phyloP scores from a whole-genome alignment of 1,284 basidiomycete genomes.

The Naganishia cerealis region DNA sequence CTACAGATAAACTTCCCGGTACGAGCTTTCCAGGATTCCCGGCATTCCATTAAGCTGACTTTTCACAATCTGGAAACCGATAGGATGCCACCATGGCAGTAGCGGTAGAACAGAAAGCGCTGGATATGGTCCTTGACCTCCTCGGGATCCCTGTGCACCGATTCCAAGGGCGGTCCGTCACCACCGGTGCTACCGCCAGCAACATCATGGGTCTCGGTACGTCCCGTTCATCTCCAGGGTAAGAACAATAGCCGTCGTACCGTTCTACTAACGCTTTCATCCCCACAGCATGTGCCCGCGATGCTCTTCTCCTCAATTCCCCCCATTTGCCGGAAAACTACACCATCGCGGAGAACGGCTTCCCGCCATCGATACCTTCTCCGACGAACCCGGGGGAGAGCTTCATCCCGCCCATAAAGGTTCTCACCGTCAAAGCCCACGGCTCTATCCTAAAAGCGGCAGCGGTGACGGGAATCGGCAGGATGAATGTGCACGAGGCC shows the following conservation, averaged over 20 bases:
- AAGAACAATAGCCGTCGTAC: too few relatives aligned
- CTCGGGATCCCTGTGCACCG: slow-evolving; percentile 47
- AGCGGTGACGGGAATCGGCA: slow-evolving; percentile 56
- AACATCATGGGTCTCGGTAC: slow-evolving; percentile 57
- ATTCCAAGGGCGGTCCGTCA: slow-evolving; percentile 56
- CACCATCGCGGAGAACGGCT: slow-evolving; percentile 55
- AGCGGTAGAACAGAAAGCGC: slow-evolving; percentile 53
- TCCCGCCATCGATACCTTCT: slow-evolving; percentile 39
- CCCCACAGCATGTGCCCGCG: slow-evolving; percentile 50
- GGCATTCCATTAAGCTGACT: not conserved
- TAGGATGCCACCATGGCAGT: slow-evolving; percentile 53
- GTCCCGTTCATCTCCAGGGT: not conserved
- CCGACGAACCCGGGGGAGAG: too few relatives aligned
- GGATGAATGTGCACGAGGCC: slow-evolving; percentile 43
- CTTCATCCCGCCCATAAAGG: slow-evolving; percentile 49
- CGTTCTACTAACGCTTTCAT: not conserved
- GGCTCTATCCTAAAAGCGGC: slow-evolving; percentile 58
- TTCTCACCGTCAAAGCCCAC: slow-evolving; percentile 57
- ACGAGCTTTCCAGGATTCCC: slow-evolving; percentile 10
- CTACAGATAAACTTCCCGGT: slow-evolving; percentile 56
- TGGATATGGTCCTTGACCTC: slow-evolving; percentile 56
- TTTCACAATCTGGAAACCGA: not conserved
- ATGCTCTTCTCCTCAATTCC: slow-evolving; percentile 44
- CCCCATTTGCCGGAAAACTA: slow-evolving; percentile 44
- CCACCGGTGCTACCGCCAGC: slow-evolving; percentile 58